A percentile compares a stretch with the other conserved stretches of the same genome.
phyloP scores from a whole-genome alignment of 257 asterid genomes.

The Lavandula angustifolia region DNA sequence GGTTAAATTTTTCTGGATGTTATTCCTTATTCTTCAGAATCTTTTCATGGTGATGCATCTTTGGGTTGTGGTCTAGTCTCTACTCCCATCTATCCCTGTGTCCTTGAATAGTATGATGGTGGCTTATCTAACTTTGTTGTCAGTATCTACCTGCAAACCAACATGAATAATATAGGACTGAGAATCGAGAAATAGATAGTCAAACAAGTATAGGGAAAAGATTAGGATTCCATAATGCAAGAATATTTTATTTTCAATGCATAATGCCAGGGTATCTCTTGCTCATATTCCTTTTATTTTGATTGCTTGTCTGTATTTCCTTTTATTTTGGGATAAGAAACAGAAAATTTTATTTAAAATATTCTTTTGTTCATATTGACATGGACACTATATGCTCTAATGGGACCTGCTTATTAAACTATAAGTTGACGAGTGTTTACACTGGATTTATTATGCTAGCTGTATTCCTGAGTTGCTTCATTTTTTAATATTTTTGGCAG shows the following conservation, averaged over 20 bases:
- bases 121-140: background rate
- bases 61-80: conserved; percentile 4
- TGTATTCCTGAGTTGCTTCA: conserved; percentile 14
- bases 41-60: conserved; percentile 12
- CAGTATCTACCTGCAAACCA: conserved; percentile 2
- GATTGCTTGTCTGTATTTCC: background rate
- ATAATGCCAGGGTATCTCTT: conserved; percentile 15
- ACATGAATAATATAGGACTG: background rate
- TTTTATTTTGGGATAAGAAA: background rate
- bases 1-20: conserved; percentile 1
- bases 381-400: conserved; percentile 5
- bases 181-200: conserved; percentile 1
- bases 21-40: conserved; percentile 9
- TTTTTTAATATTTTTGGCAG: conserved; percentile 45
- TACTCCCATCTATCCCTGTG: background rate
- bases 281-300: background rate
- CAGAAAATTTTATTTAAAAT: background rate
- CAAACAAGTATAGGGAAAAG: background rate
- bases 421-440: conserved; percentile 7
- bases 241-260: background rate
- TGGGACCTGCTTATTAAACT: conserved; percentile 22
- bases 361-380: background rate
- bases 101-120: background rate
- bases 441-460: conserved; percentile 16
- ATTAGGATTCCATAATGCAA: conserved; percentile 1